phyloP scores from a whole-genome alignment of 768 basidiomycete genomes.

The Leccinum longicurvipes region DNA sequence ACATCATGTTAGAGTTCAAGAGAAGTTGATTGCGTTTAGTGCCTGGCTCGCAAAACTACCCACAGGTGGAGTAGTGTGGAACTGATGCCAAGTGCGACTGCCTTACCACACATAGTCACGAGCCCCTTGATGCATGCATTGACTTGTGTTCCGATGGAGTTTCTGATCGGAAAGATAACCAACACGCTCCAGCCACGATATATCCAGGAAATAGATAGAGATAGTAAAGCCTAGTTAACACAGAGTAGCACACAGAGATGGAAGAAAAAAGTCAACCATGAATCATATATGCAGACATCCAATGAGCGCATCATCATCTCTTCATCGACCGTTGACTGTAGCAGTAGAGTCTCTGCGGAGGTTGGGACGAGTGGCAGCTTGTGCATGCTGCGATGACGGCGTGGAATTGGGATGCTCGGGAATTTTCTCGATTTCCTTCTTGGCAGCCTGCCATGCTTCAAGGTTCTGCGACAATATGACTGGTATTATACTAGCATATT shows the following conservation, averaged over 20 bases:
- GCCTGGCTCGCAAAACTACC: not conserved
- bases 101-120: not conserved
- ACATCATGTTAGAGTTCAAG: not conserved
- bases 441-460: constrained; percentile 96
- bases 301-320: constrained; percentile 11
- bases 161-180: constrained; percentile 9
- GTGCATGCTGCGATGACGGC: constrained; percentile 39
- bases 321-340: constrained; percentile 62
- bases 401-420: constrained; percentile 82
- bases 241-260: constrained; percentile 7
- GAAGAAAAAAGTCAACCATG: constrained; percentile 4
- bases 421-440: constrained; percentile 87
- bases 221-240: constrained; percentile 12
- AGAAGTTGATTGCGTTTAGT: constrained; percentile 14
- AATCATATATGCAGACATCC: constrained; percentile 6
- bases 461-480: constrained; percentile 63
- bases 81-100: not conserved
- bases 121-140: constrained; percentile 9
- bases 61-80: constrained; percentile 8
- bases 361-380: constrained; percentile 35
- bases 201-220: constrained; percentile 24
- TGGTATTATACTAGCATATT: constrained; percentile 13
- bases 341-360: constrained; percentile 65
- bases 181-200: constrained; percentile 13
- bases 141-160: not conserved